Evolutionary conservation across 129 eudicot species (phyloP).

Genomic region (Helichrysum umbraculigerum): DNA sequence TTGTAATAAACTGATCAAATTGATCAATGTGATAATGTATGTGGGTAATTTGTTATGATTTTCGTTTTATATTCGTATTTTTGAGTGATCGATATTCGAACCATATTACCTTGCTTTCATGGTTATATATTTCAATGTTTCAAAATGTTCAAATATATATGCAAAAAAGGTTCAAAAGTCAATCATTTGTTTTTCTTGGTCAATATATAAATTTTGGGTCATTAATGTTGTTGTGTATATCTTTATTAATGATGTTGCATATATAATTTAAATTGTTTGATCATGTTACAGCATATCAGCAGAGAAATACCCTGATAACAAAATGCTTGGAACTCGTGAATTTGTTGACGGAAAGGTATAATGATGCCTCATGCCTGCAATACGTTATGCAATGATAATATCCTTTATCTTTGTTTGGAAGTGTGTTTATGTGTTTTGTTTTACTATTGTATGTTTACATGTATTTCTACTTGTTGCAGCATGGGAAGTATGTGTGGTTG

Average conservation of each 20-base stretch:
- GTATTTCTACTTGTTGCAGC: conserved; percentile 43
- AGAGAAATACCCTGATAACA: conserved; percentile 78
- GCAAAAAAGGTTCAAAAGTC: too few relatives aligned
- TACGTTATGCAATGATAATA: neutral
- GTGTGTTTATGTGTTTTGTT: neutral
- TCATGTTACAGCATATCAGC: conserved; percentile 64
- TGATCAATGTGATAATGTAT: too few relatives aligned
- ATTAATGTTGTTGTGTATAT: neutral
- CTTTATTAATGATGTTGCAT: neutral
- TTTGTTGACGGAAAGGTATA: conserved; percentile 81
- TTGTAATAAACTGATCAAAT: too few relatives aligned
- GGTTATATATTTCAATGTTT: too few relatives aligned
- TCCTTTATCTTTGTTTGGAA: neutral
- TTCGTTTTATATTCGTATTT: too few relatives aligned
- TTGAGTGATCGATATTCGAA: too few relatives aligned
- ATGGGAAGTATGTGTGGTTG: conserved; percentile 77
- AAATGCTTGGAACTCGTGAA: conserved; percentile 95
- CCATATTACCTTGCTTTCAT: too few relatives aligned
- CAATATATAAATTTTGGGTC: too few relatives aligned
- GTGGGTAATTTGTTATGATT: too few relatives aligned
- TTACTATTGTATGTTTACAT: conserved; percentile 1
- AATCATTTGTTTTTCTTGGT: too few relatives aligned
- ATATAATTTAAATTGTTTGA: neutral
- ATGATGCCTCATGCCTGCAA: neutral
- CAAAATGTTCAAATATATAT: too few relatives aligned